Evolutionary conservation across 495 filamentous ascomycete species (phyloP).

Genomic region (Penicillium waksmanii): DNA sequence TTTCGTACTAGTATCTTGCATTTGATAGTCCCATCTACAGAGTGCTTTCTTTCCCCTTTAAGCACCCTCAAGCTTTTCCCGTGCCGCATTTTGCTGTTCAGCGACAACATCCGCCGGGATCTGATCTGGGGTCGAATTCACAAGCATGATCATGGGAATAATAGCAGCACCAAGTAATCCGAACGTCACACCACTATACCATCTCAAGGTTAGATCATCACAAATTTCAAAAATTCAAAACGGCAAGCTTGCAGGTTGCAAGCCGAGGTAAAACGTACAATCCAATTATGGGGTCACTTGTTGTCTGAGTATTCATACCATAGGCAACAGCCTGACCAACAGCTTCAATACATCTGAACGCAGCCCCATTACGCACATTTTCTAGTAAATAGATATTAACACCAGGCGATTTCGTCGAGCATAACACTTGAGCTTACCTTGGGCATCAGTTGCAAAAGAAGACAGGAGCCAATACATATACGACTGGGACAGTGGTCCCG

Average conservation of each 20-base stretch:
- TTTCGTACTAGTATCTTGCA: too few species aligned
- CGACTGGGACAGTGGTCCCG: conserved; percentile 33
- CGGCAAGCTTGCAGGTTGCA: background rate
- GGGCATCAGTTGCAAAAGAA: conserved; percentile 35
- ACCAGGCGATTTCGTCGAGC: background rate
- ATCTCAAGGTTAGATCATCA: background rate
- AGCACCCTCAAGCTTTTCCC: conserved; percentile 17
- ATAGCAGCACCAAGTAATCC: conserved; percentile 27
- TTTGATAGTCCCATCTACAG: too few species aligned
- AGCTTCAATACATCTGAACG: conserved; percentile 36
- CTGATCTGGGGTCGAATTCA: conserved; percentile 34
- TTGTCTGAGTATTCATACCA: conserved; percentile 37
- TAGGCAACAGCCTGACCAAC: conserved; percentile 36
- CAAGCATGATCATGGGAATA: conserved; percentile 32
- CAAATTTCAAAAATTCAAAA: background rate
- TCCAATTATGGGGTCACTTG: conserved; percentile 29
- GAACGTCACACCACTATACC: conserved; percentile 30
- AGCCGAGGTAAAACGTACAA: conserved; percentile 25
- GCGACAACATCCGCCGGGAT: conserved; percentile 38
- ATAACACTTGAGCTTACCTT: conserved; percentile 21
- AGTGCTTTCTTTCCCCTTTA: too few species aligned
- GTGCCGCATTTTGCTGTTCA: conserved; percentile 28
- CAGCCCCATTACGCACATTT: conserved; percentile 37
- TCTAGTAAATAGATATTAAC: conserved; percentile 11
- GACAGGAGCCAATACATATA: conserved; percentile 41